Conservation (phyloP, 1,284 basidiomycete genomes). For the Ceratobasidium sp. region DNA sequence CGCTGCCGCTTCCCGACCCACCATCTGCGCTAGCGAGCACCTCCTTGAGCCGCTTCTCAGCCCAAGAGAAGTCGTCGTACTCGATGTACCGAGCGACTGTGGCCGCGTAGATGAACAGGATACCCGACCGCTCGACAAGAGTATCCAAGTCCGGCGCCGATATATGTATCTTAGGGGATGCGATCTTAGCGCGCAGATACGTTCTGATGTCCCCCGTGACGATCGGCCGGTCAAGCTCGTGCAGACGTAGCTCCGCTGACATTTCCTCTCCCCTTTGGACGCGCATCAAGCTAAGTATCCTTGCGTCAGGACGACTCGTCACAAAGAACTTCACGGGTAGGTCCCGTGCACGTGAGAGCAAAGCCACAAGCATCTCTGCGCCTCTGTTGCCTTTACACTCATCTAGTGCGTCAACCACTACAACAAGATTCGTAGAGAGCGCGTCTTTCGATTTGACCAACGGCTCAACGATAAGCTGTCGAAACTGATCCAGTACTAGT, state of each 20-base stretch:
- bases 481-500: not conserved
- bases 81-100: slow-evolving; percentile 2
- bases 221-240: not conserved
- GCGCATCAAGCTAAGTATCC: not conserved
- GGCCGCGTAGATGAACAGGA: slow-evolving; percentile 27
- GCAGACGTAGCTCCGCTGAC: not conserved
- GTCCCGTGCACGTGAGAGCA: not conserved
- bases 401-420: slow-evolving; percentile 14
- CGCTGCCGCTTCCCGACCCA: not conserved
- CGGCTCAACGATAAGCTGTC: not conserved
- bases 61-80: not conserved
- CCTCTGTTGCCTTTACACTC: slow-evolving; percentile 11
- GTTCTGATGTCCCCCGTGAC: slow-evolving; percentile 11
- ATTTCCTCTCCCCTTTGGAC: not conserved
- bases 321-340: slow-evolving; percentile 10
- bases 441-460: not conserved
- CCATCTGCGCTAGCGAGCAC: not conserved
- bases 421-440: not conserved
- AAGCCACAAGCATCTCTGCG: not conserved
- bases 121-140: not conserved
- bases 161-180: not conserved
- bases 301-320: slow-evolving; percentile 7
- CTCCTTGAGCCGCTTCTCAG: not conserved
- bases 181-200: not conserved
- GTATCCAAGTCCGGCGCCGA: not conserved